phyloP scores from a whole-genome alignment of 2,329 filamentous ascomycete genomes.

The Penicillium decumbens region DNA sequence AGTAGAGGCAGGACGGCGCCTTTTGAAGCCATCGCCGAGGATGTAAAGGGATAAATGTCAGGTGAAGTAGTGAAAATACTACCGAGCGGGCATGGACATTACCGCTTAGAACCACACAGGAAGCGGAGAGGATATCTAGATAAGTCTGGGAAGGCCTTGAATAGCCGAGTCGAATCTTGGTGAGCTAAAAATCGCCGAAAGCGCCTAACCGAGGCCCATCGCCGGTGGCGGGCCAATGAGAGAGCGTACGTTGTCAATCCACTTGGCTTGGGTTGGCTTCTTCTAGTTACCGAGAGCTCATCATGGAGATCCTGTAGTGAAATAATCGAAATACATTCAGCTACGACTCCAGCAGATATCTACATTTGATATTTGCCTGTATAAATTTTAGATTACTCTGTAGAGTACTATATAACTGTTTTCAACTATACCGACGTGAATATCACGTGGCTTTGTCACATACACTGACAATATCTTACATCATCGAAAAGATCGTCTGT shows the following conservation, averaged over 20 bases:
- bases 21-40: constrained; percentile 39
- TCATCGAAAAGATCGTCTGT: constrained; percentile 4
- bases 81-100: constrained; percentile 15
- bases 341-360: background rate
- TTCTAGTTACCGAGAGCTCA: constrained; percentile 9
- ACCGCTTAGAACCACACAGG: background rate
- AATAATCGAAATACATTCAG: background rate
- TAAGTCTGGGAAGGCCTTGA: constrained; percentile 8
- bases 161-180: constrained; percentile 26
- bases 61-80: constrained; percentile 3
- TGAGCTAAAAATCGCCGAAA: constrained; percentile 20
- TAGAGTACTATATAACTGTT: background rate
- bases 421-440: background rate
- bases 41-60: background rate
- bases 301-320: background rate
- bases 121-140: background rate
- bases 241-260: background rate
- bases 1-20: constrained; percentile 39
- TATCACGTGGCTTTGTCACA: constrained; percentile 2
- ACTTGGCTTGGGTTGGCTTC: background rate
- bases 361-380: background rate
- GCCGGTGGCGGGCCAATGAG: constrained; percentile 24
- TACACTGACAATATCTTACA: constrained; percentile 5
- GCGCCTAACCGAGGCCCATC: constrained; percentile 23
- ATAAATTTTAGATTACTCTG: no score